Evolutionary conservation across 2,329 filamentous ascomycete genomes (phyloP).

Genomic region (Cladosporium sp.): DNA sequence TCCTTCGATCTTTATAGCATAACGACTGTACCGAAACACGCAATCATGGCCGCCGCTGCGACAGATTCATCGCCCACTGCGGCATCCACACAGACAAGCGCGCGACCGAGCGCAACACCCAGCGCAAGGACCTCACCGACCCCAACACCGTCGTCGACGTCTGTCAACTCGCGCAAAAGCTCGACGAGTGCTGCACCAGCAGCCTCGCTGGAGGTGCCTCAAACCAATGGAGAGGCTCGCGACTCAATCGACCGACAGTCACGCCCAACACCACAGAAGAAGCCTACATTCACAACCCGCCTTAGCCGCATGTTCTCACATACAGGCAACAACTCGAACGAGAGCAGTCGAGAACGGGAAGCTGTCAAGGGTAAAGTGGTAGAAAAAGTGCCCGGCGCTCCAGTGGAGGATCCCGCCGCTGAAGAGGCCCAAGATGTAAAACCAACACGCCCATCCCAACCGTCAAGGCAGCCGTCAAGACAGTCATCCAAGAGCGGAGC

Average conservation of each 20-base stretch:
- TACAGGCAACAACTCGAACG: conserved; percentile 16
- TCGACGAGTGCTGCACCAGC: conserved; percentile 5
- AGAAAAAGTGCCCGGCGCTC: conserved; percentile 26
- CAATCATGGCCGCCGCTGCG: conserved; percentile 1
- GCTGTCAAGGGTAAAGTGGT: conserved; percentile 18
- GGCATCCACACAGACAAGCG: not conserved
- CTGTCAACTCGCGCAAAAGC: conserved; percentile 33
- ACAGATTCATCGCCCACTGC: not conserved
- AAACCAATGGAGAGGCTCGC: conserved; percentile 20
- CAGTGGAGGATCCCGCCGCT: conserved; percentile 23
- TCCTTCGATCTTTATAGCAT: not conserved
- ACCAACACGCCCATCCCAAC: conserved; percentile 21
- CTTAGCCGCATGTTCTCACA: conserved; percentile 41
- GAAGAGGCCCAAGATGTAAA: conserved; percentile 14
- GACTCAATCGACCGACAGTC: conserved; percentile 16
- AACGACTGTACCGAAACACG: not conserved
- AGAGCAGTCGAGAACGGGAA: conserved; percentile 17
- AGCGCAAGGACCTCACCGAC: conserved; percentile 33
- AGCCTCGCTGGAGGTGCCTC: not conserved
- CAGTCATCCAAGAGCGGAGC: conserved; percentile 28
- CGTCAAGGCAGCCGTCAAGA: conserved; percentile 28
- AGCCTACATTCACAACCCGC: conserved; percentile 36
- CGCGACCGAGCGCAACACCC: conserved; percentile 1
- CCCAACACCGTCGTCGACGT: conserved; percentile 42
- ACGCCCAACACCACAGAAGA: conserved; percentile 30